Base-by-base conservation (phyloP, 2,329 filamentous ascomycete genomes). In the Lecanoromycetidae sp. region DNA sequence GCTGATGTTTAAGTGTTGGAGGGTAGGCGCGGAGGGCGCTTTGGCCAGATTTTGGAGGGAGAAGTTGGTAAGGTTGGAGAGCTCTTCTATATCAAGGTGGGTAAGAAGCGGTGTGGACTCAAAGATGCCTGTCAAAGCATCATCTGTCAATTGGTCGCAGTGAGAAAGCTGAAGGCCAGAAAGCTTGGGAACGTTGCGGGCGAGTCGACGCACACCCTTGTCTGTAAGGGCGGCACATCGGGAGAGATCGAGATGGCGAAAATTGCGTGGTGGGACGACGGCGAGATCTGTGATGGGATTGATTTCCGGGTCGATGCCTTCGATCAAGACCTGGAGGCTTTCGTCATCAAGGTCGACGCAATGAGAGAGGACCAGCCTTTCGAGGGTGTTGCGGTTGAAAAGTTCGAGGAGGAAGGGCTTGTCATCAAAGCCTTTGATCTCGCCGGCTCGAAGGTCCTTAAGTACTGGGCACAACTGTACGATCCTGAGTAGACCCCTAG, bases 61-160 rank as follows among this genome's bases (percentile, higher is more conserved):
- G 3, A 69, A 66, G 60, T 96, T 93, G 15, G 83, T 88, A 12
- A 96, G 67, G 23, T 80, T 72, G 4, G 79, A 73, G 10, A 95
- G 71, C 56, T 95, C 88, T 63, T 98, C 91, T 2, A 96, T 68
- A 55, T 96, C 91, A 34, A 98, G 71, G 60, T 93, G 86, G 0
- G 85, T 88, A 15, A 98, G 74, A 4, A 75, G 72, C 1, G 87
- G 84, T 0, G 84, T 77, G 0, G 85, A 85, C 4, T 79, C 79
- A 2, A 96, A 67, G 17, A 96, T 71, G 1, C 78, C 74, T 38
- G 77, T 75, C 19, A 98, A 70, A 0, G 82, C 80, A 0, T 72
- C 73, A 57, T 95, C 86, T 0, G 79, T 84, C 42, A 96, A 64
- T 10, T 75, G 68, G n/a, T 71, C 71, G 58, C 87, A 88, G 51